Evolutionary conservation across 2,329 filamentous ascomycete species (phyloP), one percentile per base, ranked within the genome.

Genomic region (Alternaria brassicae): DNA sequence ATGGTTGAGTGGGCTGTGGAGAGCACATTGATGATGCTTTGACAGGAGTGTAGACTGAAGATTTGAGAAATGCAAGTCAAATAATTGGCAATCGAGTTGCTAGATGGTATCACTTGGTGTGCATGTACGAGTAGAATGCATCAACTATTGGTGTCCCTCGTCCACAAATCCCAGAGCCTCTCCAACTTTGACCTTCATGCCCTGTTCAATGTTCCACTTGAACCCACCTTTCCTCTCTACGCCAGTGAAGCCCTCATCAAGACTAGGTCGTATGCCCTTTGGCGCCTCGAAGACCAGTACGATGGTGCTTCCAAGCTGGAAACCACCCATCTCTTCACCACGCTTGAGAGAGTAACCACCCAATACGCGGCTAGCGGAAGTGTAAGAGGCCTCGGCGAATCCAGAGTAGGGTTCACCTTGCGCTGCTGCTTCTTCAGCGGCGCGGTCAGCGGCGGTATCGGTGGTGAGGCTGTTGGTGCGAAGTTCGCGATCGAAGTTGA

Each of bases 251-350:
- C 88, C 86, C 54, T 87, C 84, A 67, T 89, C 87, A 40, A 88
- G 81, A 65, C 76, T 80, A 50, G 83, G 82, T 42, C 83, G 75
- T 27, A 79, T 72, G 13, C 86, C 86, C 68, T 89, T 87, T 0
- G 95, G 95, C 12, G 95, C 95, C 80, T 99, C 96, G 74, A 99
- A 99, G 0, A 99, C 93, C 52, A 99, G 83, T 37, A 99, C 95
- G 67, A 99, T 89, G 1, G 94, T 97, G 77, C 92, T 97, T 19
- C 95, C 95, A 3, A 99, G 84, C 81, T 96, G 92, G 81, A 99
- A 99, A 0, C 95, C 96, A 54, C 95, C 95, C 93, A 99, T 98
- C 79, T 99, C 95, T 75, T 98, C 94, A 34, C 95, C 95, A 42
- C 91, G 85, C 63, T 89, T 87, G 55, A 99, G 81, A 1, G 94